Evolutionary conservation across 495 filamentous ascomycete genomes (phyloP).

Genomic region (Elasticomyces elasticus): DNA sequence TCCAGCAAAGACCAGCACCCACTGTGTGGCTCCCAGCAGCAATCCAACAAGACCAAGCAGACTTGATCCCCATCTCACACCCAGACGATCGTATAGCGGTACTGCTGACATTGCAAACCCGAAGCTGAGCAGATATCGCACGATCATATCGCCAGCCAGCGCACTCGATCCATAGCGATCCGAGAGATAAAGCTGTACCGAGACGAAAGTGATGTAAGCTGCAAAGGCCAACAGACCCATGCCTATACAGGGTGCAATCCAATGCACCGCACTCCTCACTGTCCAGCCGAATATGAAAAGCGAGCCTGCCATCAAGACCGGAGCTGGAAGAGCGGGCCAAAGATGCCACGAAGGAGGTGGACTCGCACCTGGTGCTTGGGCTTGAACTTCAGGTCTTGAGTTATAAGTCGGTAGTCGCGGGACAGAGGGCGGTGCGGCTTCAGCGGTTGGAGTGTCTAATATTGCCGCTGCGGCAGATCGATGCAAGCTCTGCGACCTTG

Average conservation of each 20-base stretch:
- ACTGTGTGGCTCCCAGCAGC: neutral
- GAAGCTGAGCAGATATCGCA: conserved; percentile 4
- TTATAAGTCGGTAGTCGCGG: neutral
- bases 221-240: conserved; percentile 2
- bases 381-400: neutral
- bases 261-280: neutral
- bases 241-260: conserved; percentile 1
- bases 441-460: neutral
- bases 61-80: neutral
- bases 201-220: neutral
- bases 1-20: conserved; percentile 4
- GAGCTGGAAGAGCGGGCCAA: neutral
- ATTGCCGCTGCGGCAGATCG: neutral
- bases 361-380: neutral
- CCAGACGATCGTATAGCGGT: conserved; percentile 2
- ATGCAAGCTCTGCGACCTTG: neutral
- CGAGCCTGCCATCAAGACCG: neutral
- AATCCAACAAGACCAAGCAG: neutral
- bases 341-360: neutral
- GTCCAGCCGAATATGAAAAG: conserved; percentile 6
- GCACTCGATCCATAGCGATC: conserved; percentile 2
- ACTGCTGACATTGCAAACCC: conserved; percentile 3
- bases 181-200: neutral
- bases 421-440: neutral
- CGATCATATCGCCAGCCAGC: neutral